These are phyloP conservation scores for Tardiomyces digboiensis DNA, from an alignment of 1,139 yeast genomes.

Conservation along the genomic window DNA sequence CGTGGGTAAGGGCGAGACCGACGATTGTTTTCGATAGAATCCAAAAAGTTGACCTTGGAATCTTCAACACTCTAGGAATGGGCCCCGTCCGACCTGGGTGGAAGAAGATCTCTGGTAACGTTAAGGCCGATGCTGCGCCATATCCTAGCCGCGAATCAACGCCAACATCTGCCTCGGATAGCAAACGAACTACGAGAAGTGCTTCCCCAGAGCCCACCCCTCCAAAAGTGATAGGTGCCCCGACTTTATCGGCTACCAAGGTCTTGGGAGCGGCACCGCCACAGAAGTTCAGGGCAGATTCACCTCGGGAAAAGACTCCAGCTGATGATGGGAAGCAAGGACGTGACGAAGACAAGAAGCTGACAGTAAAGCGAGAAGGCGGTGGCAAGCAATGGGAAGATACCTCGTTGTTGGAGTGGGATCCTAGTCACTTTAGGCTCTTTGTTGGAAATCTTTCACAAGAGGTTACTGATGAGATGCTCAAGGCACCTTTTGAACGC, in stretches of 20 bases:
- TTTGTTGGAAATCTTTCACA: conserved; percentile 69
- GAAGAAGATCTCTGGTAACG: background rate
- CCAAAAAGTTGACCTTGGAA: too few relatives aligned
- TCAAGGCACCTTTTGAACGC: conserved; percentile 41
- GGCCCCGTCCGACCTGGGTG: background rate
- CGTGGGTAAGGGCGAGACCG: too few relatives aligned
- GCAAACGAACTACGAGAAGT: background rate
- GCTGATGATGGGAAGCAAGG: background rate
- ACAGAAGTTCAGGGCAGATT: background rate
- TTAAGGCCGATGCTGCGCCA: background rate
- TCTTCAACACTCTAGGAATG: too few relatives aligned
- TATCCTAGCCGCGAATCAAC: background rate
- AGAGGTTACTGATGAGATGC: conserved; percentile 52
- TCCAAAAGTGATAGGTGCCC: background rate
- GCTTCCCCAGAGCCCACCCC: background rate
- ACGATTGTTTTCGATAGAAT: too few relatives aligned
- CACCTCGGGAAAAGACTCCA: background rate
- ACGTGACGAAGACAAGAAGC: conserved; percentile 8
- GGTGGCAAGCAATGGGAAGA: conserved; percentile 45
- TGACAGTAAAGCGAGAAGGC: conserved; percentile 34
- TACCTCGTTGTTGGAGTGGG: conserved; percentile 43
- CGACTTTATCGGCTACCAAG: background rate
- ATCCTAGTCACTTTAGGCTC: conserved; percentile 57
- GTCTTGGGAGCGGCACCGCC: background rate
- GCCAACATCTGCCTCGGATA: too few relatives aligned